Conservation (phyloP, 2,329 filamentous ascomycete species). For the Dendryphion nanum region DNA sequence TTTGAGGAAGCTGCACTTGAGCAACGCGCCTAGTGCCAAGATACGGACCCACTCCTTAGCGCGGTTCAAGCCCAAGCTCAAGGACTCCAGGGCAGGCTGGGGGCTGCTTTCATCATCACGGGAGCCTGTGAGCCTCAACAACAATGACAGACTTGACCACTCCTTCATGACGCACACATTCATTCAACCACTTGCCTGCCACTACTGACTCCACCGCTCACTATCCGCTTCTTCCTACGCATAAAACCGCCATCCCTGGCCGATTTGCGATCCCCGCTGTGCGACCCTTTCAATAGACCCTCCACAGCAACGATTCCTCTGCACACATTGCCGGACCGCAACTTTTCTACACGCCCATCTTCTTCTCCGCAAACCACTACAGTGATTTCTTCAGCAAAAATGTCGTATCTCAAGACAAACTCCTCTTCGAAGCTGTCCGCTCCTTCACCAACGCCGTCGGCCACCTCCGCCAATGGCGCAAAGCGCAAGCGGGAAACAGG, state of each 20-base stretch:
- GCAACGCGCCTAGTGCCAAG: too few species aligned
- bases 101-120: too few species aligned
- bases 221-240: constrained; percentile 1
- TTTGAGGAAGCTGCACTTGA: not conserved
- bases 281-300: constrained; percentile 35
- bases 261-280: constrained; percentile 17
- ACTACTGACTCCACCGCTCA: too few species aligned
- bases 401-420: constrained; percentile 36
- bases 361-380: not conserved
- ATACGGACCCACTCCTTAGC: too few species aligned
- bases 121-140: too few species aligned
- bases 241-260: constrained; percentile 1
- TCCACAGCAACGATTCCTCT: constrained; percentile 10
- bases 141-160: too few species aligned
- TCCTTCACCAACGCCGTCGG: constrained; percentile 59
- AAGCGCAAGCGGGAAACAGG: constrained; percentile 58
- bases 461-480: constrained; percentile 33
- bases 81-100: too few species aligned
- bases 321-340: too few species aligned
- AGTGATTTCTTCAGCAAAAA: constrained; percentile 12
- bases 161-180: too few species aligned
- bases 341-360: not conserved
- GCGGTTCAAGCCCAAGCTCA: too few species aligned
- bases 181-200: too few species aligned
- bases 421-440: constrained; percentile 46